These are phyloP conservation scores for Penicillium sp. DNA, from an alignment of 2,329 filamentous ascomycete species.

Conservation along the genomic window DNA sequence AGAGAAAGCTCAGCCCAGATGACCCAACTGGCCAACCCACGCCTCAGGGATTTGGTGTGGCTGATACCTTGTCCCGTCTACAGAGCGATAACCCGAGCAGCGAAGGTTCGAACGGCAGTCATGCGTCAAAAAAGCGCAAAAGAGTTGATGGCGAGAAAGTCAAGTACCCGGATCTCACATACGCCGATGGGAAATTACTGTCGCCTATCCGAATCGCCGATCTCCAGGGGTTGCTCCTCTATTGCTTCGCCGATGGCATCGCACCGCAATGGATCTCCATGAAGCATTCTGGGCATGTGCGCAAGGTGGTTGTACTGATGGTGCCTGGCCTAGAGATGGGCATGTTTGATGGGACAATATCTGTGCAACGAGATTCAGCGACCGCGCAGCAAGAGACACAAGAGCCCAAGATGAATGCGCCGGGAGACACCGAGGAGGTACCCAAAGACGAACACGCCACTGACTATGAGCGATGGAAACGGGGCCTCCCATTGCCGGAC, in stretches of 20 bases:
- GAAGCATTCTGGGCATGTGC: conserved; percentile 54
- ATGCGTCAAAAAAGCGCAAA: conserved; percentile 22
- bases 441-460: conserved; percentile 20
- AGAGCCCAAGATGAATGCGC: conserved; percentile 12
- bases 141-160: conserved; percentile 42
- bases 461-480: conserved; percentile 41
- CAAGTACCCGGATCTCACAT: conserved; percentile 54
- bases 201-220: conserved; percentile 57
- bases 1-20: conserved; percentile 36
- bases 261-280: conserved; percentile 64
- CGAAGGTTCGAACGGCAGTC: conserved; percentile 6
- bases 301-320: conserved; percentile 84
- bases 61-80: conserved; percentile 32
- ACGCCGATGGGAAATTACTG: conserved; percentile 54
- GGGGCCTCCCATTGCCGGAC: conserved; percentile 36
- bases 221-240: conserved; percentile 57
- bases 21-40: conserved; percentile 17
- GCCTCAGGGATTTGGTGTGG: conserved; percentile 28
- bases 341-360: conserved; percentile 70
- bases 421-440: conserved; percentile 18
- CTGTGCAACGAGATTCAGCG: conserved; percentile 34
- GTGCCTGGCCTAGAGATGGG: conserved; percentile 85
- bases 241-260: conserved; percentile 59
- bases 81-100: conserved; percentile 18
- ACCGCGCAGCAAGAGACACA: conserved; percentile 6